Percentiles rank a stretch among this genome's conserved stretches.
Evolutionary conservation across 2,329 filamentous ascomycete genomes (phyloP).

Genomic region (Graphium sp.): DNA sequence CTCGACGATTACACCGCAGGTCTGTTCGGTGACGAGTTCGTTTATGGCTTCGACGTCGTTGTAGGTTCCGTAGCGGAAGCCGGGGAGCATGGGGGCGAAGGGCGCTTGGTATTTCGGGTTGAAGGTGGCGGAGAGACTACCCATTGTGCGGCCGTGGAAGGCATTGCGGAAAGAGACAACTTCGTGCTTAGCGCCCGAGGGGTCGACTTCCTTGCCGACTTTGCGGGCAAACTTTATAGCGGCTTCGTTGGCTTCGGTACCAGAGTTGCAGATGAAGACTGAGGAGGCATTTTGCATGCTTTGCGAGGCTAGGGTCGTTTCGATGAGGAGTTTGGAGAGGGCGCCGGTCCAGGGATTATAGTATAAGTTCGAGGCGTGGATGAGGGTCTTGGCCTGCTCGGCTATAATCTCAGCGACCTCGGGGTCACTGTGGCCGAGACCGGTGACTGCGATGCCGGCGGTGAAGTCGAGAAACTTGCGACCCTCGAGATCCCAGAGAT

Average conservation of each 20-base stretch:
- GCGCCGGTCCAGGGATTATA: constrained; percentile 91
- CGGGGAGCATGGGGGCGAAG: constrained; percentile 89
- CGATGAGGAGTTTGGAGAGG: constrained; percentile 69
- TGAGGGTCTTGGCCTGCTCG: constrained; percentile 64
- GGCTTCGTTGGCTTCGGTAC: constrained; percentile 92
- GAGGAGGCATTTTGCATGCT: constrained; percentile 66
- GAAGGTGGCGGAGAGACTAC: constrained; percentile 82
- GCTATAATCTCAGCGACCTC: constrained; percentile 59
- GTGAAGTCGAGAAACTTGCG: constrained; percentile 87
- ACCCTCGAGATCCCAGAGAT: constrained; percentile 82
- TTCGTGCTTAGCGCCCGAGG: constrained; percentile 59
- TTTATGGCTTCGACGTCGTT: constrained; percentile 61
- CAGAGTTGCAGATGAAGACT: constrained; percentile 92
- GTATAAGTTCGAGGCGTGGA: constrained; percentile 93
- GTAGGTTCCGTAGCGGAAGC: constrained; percentile 72
- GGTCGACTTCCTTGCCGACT: constrained; percentile 59
- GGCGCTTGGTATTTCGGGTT: constrained; percentile 97
- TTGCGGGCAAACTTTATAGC: constrained; percentile 96
- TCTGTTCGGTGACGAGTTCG: constrained; percentile 63
- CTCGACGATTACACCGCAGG: constrained; percentile 89
- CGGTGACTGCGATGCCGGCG: constrained; percentile 88
- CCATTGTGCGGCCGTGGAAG: constrained; percentile 96
- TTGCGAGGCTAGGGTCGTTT: constrained; percentile 63
- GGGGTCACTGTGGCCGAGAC: constrained; percentile 76
- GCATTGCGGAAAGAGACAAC: constrained; percentile 81